A percentile compares a stretch with the other conserved stretches of the same genome.
Evolutionary conservation across 371 early-diverging fungal species (phyloP).

Genomic region (Apophysomyces sp.): DNA sequence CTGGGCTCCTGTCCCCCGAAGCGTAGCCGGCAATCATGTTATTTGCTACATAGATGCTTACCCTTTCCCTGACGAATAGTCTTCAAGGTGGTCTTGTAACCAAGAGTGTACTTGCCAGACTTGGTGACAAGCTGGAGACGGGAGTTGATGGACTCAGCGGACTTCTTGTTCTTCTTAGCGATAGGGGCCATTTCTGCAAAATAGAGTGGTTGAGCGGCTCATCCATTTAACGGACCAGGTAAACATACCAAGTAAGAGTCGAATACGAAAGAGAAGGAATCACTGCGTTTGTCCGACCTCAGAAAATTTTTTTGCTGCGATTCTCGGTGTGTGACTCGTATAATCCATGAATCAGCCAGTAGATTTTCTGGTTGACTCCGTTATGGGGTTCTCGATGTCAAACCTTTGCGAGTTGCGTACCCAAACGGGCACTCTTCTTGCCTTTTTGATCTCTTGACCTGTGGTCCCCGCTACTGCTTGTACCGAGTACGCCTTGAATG

Average conservation of each 20-base stretch:
- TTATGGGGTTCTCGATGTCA: too few relatives aligned
- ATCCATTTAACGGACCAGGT: not conserved
- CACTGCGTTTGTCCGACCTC: not conserved
- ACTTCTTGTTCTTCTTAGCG: conserved; percentile 71
- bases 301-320: not conserved
- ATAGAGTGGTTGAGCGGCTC: too few relatives aligned
- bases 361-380: too few relatives aligned
- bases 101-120: conserved; percentile 97
- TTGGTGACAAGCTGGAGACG: conserved; percentile 98
- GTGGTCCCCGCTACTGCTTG: too few relatives aligned
- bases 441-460: too few relatives aligned
- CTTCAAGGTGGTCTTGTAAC: conserved; percentile 98
- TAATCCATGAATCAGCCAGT: too few relatives aligned
- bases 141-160: conserved; percentile 95
- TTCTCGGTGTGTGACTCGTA: not conserved
- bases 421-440: too few relatives aligned
- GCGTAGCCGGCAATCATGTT: not conserved
- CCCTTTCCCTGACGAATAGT: conserved; percentile 95
- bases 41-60: conserved; percentile 39
- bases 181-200: conserved; percentile 52
- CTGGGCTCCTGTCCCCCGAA: conserved; percentile 39
- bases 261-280: not conserved
- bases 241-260: not conserved
- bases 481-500: too few relatives aligned
- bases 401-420: too few relatives aligned